Base-by-base conservation (phyloP, 352 stramenopile species). In the Pythium chondricola region DNA sequence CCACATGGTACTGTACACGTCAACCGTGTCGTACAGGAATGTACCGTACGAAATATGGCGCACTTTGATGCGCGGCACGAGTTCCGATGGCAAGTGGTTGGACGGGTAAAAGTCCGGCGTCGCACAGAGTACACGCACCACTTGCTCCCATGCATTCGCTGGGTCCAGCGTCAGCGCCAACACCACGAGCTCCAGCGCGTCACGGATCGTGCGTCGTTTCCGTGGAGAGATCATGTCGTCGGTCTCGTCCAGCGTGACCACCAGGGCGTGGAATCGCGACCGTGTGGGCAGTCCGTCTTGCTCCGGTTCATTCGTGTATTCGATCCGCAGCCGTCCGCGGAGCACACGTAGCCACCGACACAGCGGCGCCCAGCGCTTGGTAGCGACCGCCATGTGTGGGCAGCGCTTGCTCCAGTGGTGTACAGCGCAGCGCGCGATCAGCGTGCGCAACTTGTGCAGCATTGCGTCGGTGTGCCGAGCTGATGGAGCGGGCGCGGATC, bases 161-260 rank as follows among this genome's bases (percentile, higher is more conserved):
- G 53, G 53, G 6, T 46, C 41, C 2, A 47, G 18, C 14, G 37
- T 21, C 4, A 61, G 39, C 22, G 45, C 39, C 20, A 61, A 10
- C 27, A 54, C 16, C 29, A 61, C 53, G 9, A 61, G 53, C 17
- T 61, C 53, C 8, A 55, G 37, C 17, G 53, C 53, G 16, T 55
- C 53, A 16, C 53, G 53, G 35, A 61, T 54, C 45, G 54, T 61
- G 32, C 32, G 24, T 2, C 39, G 22, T n/a, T 44, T 22, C 13
- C 53, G 31, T 1, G 24, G 25, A 20, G 37, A 46, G 26, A 61
- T 50, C 3, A 39, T 20, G 24, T 54, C 26, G 17, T 46, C 53
- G 18, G 31, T 51, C 26, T 61, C 53, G 33, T 61, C 46, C 17
- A 61, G 27, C n/a, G 53, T 61, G 22, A 61, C 39, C 40, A 61